Conservation (phyloP, 2,329 filamentous ascomycete species). For the Cladosporium sp. region DNA sequence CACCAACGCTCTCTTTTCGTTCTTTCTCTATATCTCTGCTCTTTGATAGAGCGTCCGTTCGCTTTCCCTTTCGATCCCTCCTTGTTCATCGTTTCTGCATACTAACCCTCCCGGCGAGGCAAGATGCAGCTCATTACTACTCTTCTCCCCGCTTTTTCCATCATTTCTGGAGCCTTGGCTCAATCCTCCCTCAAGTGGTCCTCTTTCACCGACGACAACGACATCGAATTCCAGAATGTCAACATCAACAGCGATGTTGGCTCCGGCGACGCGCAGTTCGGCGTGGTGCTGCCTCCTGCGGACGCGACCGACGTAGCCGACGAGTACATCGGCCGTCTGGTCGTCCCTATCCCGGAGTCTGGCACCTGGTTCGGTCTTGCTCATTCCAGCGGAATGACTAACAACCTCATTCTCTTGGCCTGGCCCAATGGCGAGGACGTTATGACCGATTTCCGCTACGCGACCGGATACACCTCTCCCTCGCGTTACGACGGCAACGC, state of each 20-base stretch:
- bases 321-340: conserved; percentile 59
- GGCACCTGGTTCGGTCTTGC: conserved; percentile 58
- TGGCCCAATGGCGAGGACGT: conserved; percentile 54
- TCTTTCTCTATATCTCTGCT: conserved; percentile 9
- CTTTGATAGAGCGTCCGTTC: conserved; percentile 13
- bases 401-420: conserved; percentile 54
- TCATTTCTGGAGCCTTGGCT: conserved; percentile 19
- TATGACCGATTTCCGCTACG: conserved; percentile 55
- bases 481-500: conserved; percentile 59
- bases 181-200: conserved; percentile 20
- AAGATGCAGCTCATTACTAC: conserved; percentile 25
- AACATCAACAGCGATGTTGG: conserved; percentile 39
- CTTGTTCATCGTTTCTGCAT: conserved; percentile 12
- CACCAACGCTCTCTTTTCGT: background rate
- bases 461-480: conserved; percentile 57
- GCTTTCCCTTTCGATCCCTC: conserved; percentile 2
- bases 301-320: conserved; percentile 37
- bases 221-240: conserved; percentile 53
- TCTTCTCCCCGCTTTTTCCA: conserved; percentile 18
- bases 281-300: conserved; percentile 49
- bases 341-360: conserved; percentile 37
- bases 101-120: conserved; percentile 13
- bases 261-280: conserved; percentile 48
- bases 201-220: conserved; percentile 38
- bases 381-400: conserved; percentile 55